Percentiles rank a stretch among this genome's conserved stretches.
phyloP scores from a whole-genome alignment of 2,329 filamentous ascomycete genomes.

The Talaromyces sp. region DNA sequence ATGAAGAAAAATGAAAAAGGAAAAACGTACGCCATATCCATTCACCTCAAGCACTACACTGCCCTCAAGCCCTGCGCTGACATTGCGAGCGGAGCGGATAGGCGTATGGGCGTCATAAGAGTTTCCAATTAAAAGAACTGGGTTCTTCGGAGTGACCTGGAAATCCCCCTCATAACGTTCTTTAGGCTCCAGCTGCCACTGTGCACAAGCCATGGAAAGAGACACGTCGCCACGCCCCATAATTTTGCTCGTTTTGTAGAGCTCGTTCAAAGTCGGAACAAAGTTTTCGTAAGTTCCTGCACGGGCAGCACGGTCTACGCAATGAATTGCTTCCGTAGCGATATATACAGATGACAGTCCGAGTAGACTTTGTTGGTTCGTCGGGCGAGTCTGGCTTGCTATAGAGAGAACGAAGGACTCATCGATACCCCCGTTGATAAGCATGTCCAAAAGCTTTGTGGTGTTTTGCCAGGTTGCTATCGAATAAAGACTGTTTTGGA shows the following conservation, averaged over 20 bases:
- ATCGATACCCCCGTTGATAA: neutral
- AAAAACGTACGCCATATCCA: slow-evolving; percentile 18
- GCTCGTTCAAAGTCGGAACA: neutral
- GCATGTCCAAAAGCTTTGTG: neutral
- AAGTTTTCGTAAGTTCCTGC: neutral
- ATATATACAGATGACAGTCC: neutral
- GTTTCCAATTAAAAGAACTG: slow-evolving; percentile 23
- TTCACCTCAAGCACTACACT: slow-evolving; percentile 22
- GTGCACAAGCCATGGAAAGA: slow-evolving; percentile 12
- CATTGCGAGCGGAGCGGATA: slow-evolving; percentile 18
- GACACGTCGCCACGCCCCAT: slow-evolving; percentile 9
- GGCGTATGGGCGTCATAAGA: slow-evolving; percentile 22
- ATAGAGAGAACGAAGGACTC: neutral
- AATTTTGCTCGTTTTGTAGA: slow-evolving; percentile 1
- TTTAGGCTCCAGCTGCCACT: slow-evolving; percentile 20
- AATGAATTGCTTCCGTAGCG: slow-evolving; percentile 1
- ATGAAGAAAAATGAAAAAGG: neutral
- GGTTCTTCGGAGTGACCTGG: slow-evolving; percentile 19
- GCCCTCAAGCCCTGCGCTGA: slow-evolving; percentile 19
- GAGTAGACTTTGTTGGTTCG: neutral
- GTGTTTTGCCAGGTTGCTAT: neutral
- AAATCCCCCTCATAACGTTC: slow-evolving; percentile 22
- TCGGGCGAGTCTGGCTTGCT: neutral
- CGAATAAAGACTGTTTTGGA: neutral
- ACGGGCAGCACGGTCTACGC: slow-evolving; percentile 1